These are phyloP conservation scores for Tetrastigma voinierianum DNA, from an alignment of 164 flowering plant genomes.

Conservation along the genomic window DNA sequence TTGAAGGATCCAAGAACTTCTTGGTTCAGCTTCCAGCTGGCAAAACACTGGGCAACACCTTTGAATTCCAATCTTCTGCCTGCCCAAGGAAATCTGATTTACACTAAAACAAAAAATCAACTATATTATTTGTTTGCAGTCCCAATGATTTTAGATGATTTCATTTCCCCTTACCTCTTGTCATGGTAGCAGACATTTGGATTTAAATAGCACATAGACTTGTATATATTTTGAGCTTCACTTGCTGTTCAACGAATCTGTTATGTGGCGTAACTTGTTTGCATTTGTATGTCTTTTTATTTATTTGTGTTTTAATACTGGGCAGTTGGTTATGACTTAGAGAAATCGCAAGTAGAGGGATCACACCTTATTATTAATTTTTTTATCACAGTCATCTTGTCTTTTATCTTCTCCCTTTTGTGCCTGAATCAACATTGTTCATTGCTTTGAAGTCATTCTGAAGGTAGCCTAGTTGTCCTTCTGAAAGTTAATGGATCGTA, in stretches of 20 bases:
- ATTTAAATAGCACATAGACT: neutral
- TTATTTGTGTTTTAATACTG: neutral
- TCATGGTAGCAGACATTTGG: too few relatives aligned
- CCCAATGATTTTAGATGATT: too few relatives aligned
- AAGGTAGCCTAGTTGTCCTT: neutral
- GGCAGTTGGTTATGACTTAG: neutral
- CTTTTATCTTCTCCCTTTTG: neutral
- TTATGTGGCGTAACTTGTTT: neutral
- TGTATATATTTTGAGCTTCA: neutral
- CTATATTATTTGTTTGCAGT: too few relatives aligned
- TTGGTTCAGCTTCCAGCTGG: too few relatives aligned
- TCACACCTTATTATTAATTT: neutral
- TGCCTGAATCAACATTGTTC: too few relatives aligned
- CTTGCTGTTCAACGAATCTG: neutral
- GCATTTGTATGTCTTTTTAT: slow-evolving; percentile 1
- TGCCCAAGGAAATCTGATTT: too few relatives aligned
- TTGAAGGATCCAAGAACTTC: too few relatives aligned
- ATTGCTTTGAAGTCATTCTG: neutral
- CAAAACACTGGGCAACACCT: too few relatives aligned
- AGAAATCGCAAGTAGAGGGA: neutral
- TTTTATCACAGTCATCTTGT: neutral
- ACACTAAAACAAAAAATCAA: too few relatives aligned
- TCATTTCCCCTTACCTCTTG: too few relatives aligned
- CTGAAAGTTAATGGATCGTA: slow-evolving; percentile 22
- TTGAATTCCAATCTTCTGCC: too few relatives aligned